phyloP scores from a whole-genome alignment of 306 rosid species.

The Quercus alba region DNA sequence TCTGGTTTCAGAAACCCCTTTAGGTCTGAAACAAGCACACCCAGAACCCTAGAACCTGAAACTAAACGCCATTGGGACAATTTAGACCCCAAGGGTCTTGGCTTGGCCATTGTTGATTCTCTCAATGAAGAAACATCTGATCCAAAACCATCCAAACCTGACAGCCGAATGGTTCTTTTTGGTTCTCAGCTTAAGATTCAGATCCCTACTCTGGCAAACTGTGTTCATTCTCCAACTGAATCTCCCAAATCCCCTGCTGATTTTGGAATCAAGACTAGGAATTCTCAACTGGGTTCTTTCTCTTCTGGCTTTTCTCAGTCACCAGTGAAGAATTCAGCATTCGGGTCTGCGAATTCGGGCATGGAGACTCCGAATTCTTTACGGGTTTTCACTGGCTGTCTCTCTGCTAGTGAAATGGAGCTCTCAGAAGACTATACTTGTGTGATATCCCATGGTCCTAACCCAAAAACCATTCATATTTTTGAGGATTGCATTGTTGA shows the following conservation, averaged over 20 bases:
- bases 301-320: slow-evolving; percentile 33
- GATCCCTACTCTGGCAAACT: slow-evolving; percentile 42
- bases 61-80: slow-evolving; percentile 53
- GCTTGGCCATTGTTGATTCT: slow-evolving; percentile 79
- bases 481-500: slow-evolving; percentile 68
- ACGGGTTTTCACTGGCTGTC: slow-evolving; percentile 40
- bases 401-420: slow-evolving; percentile 72
- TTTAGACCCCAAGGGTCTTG: slow-evolving; percentile 60
- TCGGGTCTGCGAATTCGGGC: slow-evolving; percentile 24
- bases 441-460: slow-evolving; percentile 72
- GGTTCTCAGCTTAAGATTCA: slow-evolving; percentile 86
- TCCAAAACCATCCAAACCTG: slow-evolving; percentile 30
- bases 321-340: slow-evolving; percentile 35
- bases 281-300: slow-evolving; percentile 40
- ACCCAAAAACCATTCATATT: slow-evolving; percentile 78
- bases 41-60: slow-evolving; percentile 44
- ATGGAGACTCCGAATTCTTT: slow-evolving; percentile 25
- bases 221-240: slow-evolving; percentile 24
- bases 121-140: slow-evolving; percentile 45
- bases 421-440: slow-evolving; percentile 90
- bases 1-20: slow-evolving; percentile 54
- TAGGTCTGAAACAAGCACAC: slow-evolving; percentile 49
- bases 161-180: slow-evolving; percentile 59
- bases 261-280: slow-evolving; percentile 32
- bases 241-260: slow-evolving; percentile 31